phyloP scores from a whole-genome alignment of 768 basidiomycete species.

The Crassisporium funariophilum region DNA sequence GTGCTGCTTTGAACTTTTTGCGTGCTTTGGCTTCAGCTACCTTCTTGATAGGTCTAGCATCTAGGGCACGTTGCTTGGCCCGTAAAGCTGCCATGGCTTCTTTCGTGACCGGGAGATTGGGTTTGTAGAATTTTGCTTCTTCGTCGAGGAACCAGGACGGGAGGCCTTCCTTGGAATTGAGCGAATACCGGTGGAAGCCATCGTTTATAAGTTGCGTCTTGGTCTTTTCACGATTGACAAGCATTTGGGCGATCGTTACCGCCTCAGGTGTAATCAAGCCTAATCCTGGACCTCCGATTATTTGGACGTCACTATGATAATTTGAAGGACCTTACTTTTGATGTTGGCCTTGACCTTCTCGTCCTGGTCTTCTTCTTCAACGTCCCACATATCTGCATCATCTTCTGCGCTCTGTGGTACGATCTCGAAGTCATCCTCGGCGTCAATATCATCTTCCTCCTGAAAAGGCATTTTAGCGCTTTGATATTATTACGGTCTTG shows the following conservation, averaged over 20 bases:
- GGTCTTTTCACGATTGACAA: conserved; percentile 90
- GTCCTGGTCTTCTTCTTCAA: conserved; percentile 75
- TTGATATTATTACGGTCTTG: too few species aligned
- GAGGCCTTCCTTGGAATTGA: conserved; percentile 88
- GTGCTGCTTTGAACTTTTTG: conserved; percentile 89
- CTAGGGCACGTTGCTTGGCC: conserved; percentile 89
- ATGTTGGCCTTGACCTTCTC: conserved; percentile 65
- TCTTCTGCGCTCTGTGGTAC: conserved; percentile 66
- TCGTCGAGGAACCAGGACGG: conserved; percentile 98
- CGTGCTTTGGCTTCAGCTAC: conserved; percentile 97
- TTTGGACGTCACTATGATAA: not conserved
- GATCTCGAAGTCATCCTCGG: conserved; percentile 70
- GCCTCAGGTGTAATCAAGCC: conserved; percentile 89
- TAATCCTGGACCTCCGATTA: conserved; percentile 50
- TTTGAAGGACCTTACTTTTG: conserved; percentile 52
- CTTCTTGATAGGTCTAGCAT: conserved; percentile 98
- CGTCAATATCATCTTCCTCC: conserved; percentile 11
- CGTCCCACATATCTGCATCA: conserved; percentile 77
- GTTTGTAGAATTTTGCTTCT: conserved; percentile 88
- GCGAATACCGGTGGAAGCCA: conserved; percentile 92
- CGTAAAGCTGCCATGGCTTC: conserved; percentile 87
- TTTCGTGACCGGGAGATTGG: conserved; percentile 96
- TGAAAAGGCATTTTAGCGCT: conserved; percentile 1
- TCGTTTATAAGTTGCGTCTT: conserved; percentile 89
- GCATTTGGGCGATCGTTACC: conserved; percentile 84